Conservation (phyloP, 2,329 filamentous ascomycete genomes). For the Macrophomina tecta region DNA sequence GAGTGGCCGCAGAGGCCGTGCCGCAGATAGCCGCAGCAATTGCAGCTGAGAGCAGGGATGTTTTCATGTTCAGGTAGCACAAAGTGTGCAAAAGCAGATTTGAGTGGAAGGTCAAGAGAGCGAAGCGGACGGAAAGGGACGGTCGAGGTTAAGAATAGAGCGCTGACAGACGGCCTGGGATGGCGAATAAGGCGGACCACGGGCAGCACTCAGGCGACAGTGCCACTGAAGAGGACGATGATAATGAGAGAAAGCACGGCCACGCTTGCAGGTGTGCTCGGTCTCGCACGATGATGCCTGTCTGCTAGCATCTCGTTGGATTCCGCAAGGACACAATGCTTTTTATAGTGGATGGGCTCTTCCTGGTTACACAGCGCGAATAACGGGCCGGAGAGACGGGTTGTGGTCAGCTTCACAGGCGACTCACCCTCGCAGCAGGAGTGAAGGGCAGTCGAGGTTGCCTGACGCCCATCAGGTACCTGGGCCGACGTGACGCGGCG, state of each 20-base stretch:
- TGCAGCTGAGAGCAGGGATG: constrained; percentile 19
- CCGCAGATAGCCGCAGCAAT: constrained; percentile 19
- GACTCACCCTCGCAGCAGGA: neutral
- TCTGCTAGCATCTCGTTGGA: neutral
- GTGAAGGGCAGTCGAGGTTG: neutral
- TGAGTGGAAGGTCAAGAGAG: neutral
- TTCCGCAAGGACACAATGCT: neutral
- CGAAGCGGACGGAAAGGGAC: neutral
- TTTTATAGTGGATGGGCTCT: constrained; percentile 11
- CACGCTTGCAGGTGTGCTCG: no score
- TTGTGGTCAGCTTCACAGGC: constrained; percentile 1
- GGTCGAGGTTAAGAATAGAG: neutral
- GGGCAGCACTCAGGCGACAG: neutral
- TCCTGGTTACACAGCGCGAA: neutral
- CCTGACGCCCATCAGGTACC: constrained; percentile 7
- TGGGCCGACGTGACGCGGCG: neutral
- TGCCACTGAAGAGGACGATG: neutral
- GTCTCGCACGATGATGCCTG: neutral
- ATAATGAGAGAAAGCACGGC: no score
- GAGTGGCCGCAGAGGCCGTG: constrained; percentile 35
- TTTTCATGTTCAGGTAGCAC: constrained; percentile 16
- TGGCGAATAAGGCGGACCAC: neutral
- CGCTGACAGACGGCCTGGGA: neutral
- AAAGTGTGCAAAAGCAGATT: neutral
- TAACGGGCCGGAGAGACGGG: neutral